phyloP scores from a whole-genome alignment of 352 stramenopile genomes.

The Phytophthora vignae region DNA sequence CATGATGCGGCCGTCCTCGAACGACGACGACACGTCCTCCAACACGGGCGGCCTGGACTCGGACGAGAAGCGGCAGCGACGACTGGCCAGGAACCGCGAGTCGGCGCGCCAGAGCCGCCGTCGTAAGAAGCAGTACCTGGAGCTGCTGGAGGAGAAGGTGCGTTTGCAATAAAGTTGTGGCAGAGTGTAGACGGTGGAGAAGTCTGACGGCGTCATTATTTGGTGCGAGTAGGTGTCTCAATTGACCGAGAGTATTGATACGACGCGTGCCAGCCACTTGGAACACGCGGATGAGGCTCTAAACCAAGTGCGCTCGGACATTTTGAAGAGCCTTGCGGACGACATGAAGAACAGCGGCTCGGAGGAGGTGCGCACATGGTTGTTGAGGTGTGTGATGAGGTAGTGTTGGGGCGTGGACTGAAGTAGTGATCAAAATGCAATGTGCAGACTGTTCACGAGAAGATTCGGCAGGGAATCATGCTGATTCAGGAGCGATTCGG shows the following conservation, averaged over 20 bases:
- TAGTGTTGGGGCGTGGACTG: not conserved
- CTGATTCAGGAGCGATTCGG: slow-evolving; percentile 86
- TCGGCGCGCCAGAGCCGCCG: slow-evolving; percentile 88
- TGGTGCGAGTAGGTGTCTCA: slow-evolving; percentile 54
- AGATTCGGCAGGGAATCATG: slow-evolving; percentile 82
- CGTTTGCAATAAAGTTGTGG: too few species aligned
- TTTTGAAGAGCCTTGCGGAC: slow-evolving; percentile 70
- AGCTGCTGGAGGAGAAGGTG: slow-evolving; percentile 87
- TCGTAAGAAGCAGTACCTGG: slow-evolving; percentile 91
- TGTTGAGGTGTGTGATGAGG: not conserved
- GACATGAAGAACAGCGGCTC: slow-evolving; percentile 72
- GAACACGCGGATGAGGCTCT: slow-evolving; percentile 81
- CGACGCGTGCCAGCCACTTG: slow-evolving; percentile 77
- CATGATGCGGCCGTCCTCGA: slow-evolving; percentile 57
- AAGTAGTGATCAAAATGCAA: too few species aligned
- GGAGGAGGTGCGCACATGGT: slow-evolving; percentile 47
- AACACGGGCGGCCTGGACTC: slow-evolving; percentile 56
- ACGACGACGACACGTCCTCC: slow-evolving; percentile 63
- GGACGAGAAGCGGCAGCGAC: slow-evolving; percentile 81
- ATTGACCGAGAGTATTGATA: slow-evolving; percentile 88
- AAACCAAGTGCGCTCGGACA: slow-evolving; percentile 78
- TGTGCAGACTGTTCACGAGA: slow-evolving; percentile 57
- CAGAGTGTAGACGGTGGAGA: too few species aligned
- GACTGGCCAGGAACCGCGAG: slow-evolving; percentile 87
- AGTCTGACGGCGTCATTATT: too few species aligned